These are phyloP conservation scores for Helicocarpus griseus DNA, from an alignment of 2,329 filamentous ascomycete genomes.

Conservation along the genomic window DNA sequence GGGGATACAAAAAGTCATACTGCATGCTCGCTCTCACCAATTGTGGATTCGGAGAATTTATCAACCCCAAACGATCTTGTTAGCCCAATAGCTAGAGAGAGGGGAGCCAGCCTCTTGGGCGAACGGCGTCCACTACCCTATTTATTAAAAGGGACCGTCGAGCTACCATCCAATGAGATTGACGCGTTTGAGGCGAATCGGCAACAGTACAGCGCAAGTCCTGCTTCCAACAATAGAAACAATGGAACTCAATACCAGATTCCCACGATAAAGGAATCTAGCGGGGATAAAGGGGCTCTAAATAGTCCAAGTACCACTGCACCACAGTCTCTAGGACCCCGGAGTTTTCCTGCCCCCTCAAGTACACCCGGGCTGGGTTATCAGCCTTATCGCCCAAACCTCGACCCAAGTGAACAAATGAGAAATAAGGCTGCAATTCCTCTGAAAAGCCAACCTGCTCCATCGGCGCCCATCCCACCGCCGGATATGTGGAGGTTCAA, in stretches of 20 bases:
- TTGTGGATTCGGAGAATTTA: neutral
- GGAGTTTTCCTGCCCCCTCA: neutral
- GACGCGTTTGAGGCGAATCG: neutral
- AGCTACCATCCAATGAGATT: neutral
- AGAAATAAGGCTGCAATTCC: neutral
- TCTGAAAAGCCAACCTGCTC: neutral
- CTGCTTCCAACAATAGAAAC: neutral
- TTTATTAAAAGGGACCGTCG: neutral
- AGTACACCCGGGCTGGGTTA: neutral
- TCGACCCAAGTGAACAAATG: neutral
- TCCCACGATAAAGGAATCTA: conserved; percentile 1
- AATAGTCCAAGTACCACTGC: neutral
- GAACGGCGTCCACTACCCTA: neutral
- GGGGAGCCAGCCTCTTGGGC: neutral
- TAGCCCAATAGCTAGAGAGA: neutral
- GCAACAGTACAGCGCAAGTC: neutral
- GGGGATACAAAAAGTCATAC: neutral
- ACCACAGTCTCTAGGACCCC: neutral
- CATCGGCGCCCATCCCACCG: neutral
- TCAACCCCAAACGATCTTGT: neutral
- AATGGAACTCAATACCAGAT: conserved; percentile 1
- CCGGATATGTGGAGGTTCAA: neutral
- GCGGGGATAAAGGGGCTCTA: neutral
- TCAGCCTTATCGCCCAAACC: neutral
- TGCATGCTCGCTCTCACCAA: neutral